These are phyloP conservation scores for Leptodermis oblonga DNA, from an alignment of 257 asterid genomes.

Conservation along the genomic window DNA sequence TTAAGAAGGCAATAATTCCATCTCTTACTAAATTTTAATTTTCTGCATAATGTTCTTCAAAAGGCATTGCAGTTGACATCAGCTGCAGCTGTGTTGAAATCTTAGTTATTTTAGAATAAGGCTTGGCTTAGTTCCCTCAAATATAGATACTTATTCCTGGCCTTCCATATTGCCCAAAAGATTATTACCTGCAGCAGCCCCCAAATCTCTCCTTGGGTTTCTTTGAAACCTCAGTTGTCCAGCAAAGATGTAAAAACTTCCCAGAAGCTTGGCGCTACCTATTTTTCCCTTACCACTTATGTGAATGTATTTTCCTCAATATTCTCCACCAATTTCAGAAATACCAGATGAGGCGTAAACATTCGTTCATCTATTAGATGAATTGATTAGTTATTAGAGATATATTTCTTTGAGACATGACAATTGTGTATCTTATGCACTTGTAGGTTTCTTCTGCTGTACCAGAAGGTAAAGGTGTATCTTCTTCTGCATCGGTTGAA, in stretches of 20 bases:
- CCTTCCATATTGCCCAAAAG: no score
- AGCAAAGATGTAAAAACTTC: no score
- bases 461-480: constrained; percentile 99
- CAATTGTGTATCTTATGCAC: not conserved
- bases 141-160: not conserved
- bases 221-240: no score
- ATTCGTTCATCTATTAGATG: not conserved
- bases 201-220: no score
- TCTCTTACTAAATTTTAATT: no score
- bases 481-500: constrained; percentile 96
- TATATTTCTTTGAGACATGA: not conserved
- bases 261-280: no score
- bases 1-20: no score
- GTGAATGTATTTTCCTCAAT: not conserved
- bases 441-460: constrained; percentile 96
- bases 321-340: not conserved
- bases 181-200: not conserved
- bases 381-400: not conserved
- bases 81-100: no score
- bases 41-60: no score
- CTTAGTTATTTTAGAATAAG: no score
- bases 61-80: no score
- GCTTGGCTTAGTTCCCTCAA: no score
- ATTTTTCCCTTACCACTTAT: not conserved
- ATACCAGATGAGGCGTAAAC: not conserved